Percentiles rank a stretch among this genome's conserved stretches.
Evolutionary conservation across 306 rosid genomes (phyloP).

Genomic region (Vachellia pachyceras): DNA sequence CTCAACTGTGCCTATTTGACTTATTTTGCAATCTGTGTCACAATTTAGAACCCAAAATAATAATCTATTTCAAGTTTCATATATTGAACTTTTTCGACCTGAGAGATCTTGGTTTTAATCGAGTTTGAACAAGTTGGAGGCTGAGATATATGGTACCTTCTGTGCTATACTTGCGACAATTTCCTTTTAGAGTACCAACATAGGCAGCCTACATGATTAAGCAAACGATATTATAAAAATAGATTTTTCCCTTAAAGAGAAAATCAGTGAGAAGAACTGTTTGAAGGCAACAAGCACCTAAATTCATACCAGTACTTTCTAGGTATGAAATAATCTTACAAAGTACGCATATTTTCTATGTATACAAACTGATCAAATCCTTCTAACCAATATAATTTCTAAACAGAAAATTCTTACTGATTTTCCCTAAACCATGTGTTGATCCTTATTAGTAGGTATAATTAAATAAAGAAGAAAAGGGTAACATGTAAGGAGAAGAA

Average conservation of each 20-base stretch:
- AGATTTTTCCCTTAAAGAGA: too few relatives aligned
- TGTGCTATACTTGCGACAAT: slow-evolving; percentile 55
- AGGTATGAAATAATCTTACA: too few relatives aligned
- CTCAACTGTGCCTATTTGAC: slow-evolving; percentile 61
- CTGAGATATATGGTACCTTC: slow-evolving; percentile 49
- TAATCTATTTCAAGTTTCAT: neutral
- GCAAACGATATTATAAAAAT: too few relatives aligned
- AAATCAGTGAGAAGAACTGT: too few relatives aligned
- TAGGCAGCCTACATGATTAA: slow-evolving; percentile 57
- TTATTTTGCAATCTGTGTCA: slow-evolving; percentile 57
- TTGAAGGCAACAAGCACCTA: too few relatives aligned
- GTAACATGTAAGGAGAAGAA: neutral
- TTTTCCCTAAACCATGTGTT: neutral
- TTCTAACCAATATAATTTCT: too few relatives aligned
- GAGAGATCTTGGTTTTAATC: too few relatives aligned
- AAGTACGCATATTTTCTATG: too few relatives aligned
- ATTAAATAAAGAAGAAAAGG: too few relatives aligned
- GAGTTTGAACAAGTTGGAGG: neutral
- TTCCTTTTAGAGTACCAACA: slow-evolving; percentile 74
- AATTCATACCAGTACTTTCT: too few relatives aligned
- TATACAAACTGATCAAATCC: too few relatives aligned
- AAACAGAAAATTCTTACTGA: too few relatives aligned
- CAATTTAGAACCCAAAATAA: slow-evolving; percentile 14
- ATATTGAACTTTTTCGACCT: neutral
- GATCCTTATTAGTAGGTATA: neutral